Evolutionary conservation across 148 eudicot species (phyloP).

Genomic region (Salicornia ramosissima): DNA sequence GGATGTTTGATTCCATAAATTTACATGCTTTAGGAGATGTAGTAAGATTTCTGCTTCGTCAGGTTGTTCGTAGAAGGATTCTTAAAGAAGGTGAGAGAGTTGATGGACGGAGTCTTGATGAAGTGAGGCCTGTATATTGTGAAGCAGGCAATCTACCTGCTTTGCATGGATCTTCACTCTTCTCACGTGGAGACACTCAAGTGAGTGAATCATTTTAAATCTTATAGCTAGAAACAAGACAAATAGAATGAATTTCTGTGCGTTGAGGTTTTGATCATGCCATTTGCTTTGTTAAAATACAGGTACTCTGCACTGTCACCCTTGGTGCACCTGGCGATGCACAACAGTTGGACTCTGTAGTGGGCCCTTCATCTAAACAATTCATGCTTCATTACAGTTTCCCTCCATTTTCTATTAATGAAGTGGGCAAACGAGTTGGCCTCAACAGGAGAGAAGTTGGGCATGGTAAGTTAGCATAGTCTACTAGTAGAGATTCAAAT

Average conservation of each 20-base stretch:
- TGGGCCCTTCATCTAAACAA: constrained; percentile 80
- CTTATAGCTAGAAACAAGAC: not conserved
- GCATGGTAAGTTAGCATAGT: constrained; percentile 59
- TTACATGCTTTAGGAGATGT: not conserved
- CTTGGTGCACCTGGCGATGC: constrained; percentile 97
- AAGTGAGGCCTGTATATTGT: constrained; percentile 86
- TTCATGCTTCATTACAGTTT: constrained; percentile 99
- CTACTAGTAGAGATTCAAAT: not conserved
- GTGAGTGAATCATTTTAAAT: constrained; percentile 26
- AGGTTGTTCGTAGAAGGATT: constrained; percentile 89
- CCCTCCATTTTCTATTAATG: constrained; percentile 92
- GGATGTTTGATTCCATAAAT: not conserved
- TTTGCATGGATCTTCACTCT: constrained; percentile 86
- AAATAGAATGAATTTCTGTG: not conserved
- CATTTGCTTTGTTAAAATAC: constrained; percentile 10
- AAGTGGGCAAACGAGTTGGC: constrained; percentile 86
- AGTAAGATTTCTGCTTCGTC: constrained; percentile 14
- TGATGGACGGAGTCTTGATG: constrained; percentile 88
- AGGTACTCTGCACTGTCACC: constrained; percentile 94
- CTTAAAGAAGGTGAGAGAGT: constrained; percentile 74
- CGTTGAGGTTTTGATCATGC: constrained; percentile 7
- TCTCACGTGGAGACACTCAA: constrained; percentile 96
- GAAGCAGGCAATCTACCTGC: constrained; percentile 81
- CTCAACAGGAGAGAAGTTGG: constrained; percentile 96
- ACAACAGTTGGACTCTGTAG: constrained; percentile 70